Percentiles rank a stretch among this genome's conserved stretches.
phyloP scores from a whole-genome alignment of 306 rosid species.

The Vachellia pachyceras region DNA sequence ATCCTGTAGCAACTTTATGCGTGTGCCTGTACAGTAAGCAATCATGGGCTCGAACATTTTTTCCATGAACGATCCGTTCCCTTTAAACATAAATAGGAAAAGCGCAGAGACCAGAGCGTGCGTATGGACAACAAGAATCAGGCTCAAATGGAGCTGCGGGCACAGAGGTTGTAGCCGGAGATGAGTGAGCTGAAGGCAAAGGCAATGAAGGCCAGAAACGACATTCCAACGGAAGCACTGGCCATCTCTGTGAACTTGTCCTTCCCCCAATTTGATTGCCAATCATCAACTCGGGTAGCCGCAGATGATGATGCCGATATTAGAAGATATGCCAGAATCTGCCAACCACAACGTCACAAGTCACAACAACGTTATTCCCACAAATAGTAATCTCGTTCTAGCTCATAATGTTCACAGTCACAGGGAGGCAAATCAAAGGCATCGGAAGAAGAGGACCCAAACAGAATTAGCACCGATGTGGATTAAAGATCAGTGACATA shows the following conservation, averaged over 20 bases:
- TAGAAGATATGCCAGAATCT: constrained; percentile 93
- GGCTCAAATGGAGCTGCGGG: constrained; percentile 47
- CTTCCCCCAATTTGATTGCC: constrained; percentile 99
- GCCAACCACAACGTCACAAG: constrained; percentile 24
- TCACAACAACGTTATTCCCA: background rate
- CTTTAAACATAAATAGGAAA: constrained; percentile 5
- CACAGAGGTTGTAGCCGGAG: constrained; percentile 84
- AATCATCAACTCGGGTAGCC: constrained; percentile 86
- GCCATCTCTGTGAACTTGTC: constrained; percentile 96
- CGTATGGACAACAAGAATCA: constrained; percentile 1
- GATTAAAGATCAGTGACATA: constrained; percentile 3
- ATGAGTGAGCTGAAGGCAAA: constrained; percentile 88
- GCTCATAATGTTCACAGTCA: background rate
- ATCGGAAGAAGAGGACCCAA: background rate
- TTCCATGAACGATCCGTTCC: constrained; percentile 33
- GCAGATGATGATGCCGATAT: constrained; percentile 95
- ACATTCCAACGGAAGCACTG: constrained; percentile 80
- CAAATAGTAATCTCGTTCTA: background rate
- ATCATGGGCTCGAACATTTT: constrained; percentile 37
- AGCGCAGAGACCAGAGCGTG: background rate
- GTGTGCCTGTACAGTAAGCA: constrained; percentile 51
- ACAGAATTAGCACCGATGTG: background rate
- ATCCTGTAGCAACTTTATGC: constrained; percentile 38
- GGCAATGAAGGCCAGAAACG: constrained; percentile 89
- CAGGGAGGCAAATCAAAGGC: background rate